Evolutionary conservation across 2,329 filamentous ascomycete genomes (phyloP).

Genomic region (Ceratocystis alfenasii): DNA sequence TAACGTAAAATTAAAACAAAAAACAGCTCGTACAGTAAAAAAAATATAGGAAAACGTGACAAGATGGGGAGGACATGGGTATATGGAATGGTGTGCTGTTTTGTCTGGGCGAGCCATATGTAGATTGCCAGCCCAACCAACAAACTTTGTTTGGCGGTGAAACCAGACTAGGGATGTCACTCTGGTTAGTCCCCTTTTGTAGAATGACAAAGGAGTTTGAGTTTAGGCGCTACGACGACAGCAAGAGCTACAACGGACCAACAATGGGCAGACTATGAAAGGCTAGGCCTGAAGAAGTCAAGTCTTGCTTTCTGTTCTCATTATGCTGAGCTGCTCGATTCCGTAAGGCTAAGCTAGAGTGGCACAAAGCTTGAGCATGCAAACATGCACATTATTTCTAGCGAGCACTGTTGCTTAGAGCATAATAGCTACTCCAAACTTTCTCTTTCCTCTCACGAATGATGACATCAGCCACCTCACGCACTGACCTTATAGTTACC

Average conservation of each 20-base stretch:
- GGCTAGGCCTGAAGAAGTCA: neutral
- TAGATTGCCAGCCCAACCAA: neutral
- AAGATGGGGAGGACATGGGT: too few species aligned
- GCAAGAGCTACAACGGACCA: neutral
- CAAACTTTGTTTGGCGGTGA: slow-evolving; percentile 3
- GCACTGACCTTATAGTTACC: slow-evolving; percentile 4
- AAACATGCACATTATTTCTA: too few species aligned
- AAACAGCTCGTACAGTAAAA: too few species aligned
- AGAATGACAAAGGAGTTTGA: slow-evolving; percentile 1
- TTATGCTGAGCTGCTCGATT: neutral
- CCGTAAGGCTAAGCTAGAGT: neutral
- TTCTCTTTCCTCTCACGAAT: neutral
- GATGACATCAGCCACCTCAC: neutral
- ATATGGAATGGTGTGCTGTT: too few species aligned
- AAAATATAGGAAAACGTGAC: too few species aligned
- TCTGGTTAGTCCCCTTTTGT: neutral
- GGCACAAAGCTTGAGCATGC: neutral
- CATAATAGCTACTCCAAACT: neutral
- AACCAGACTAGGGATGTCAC: neutral
- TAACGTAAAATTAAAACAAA: too few species aligned
- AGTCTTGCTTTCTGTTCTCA: neutral
- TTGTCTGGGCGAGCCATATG: neutral
- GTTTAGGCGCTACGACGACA: neutral
- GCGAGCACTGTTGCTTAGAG: neutral
- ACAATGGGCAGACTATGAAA: neutral